Base-by-base conservation (phyloP, 2,329 filamentous ascomycete species). In the Phyllosticta paracitricarpa region DNA sequence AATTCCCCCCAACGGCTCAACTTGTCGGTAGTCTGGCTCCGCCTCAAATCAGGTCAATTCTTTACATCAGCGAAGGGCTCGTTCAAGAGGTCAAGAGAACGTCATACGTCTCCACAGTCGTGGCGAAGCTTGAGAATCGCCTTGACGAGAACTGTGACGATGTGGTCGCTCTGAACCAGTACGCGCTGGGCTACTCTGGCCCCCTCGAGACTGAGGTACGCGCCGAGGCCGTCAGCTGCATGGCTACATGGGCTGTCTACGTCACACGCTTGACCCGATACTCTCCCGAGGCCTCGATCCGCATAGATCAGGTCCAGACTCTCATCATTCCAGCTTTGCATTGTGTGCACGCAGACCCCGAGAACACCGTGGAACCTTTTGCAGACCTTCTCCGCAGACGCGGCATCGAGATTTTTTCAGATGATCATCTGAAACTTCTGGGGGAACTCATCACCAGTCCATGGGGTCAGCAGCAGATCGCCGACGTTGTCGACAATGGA, bases 11-110 rank as follows among this genome's bases (percentile, higher is more conserved):
- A 4, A 77, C 78, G 22, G 71, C 74, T 62, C 72, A 78, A 25
- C 66, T 84, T 3, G 68, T 83, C 2, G 69, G 72, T 28, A 74
- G 73, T 33, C 71, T 87, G 48, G 75, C 77, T 63, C 74, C 78
- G 62, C 71, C 76, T 6, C 81, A 84, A 62, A 71, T 85, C 25
- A 78, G 83, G 55, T 80, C 82, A 10, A 75, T 84, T 3, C 77
- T 89, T 5, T 88, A 86, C 80, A 89, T 92, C 64, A 78, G 80
- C 3, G 79, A 81, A 57, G 78, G 80, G 1, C 72, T 90, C 25
- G 85, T 86, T 1, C 85, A 88, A 63, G 87, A 89, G 67, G 79
- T 84, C 8, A 62, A 58, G 22, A 58, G 56, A 19, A 62, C 56
- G 6, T 55, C 56, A 7, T 62, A 58, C 19, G 33, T 51, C 8